Conservation (phyloP, 768 basidiomycete genomes). For the Pleurotus tuber-regium region DNA sequence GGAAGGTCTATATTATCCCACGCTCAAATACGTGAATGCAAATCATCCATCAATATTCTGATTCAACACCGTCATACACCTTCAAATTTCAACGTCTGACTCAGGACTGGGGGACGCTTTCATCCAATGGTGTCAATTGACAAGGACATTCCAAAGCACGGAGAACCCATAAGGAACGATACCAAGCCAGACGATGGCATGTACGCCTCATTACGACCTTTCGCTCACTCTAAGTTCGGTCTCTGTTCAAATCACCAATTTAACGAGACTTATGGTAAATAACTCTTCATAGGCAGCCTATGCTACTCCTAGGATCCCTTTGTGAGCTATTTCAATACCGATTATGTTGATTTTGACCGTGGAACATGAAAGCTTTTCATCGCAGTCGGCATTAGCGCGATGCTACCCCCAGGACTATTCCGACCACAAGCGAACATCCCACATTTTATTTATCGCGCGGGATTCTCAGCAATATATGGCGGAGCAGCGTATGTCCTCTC, state of each 20-base stretch:
- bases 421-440: slow-evolving; percentile 9
- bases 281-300: neutral
- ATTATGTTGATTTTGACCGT: neutral
- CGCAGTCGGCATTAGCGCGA: slow-evolving; percentile 1
- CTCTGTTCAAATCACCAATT: neutral
- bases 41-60: too few species aligned
- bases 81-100: too few species aligned
- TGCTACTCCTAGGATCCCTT: neutral
- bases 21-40: too few species aligned
- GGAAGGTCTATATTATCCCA: too few species aligned
- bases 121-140: too few species aligned
- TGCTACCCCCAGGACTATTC: slow-evolving; percentile 5
- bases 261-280: too few species aligned
- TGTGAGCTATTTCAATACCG: neutral
- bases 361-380: neutral
- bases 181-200: neutral
- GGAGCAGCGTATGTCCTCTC: slow-evolving; percentile 12
- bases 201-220: neutral
- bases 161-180: neutral
- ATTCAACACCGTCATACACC: too few species aligned
- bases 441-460: slow-evolving; percentile 12
- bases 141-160: too few species aligned
- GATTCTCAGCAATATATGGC: slow-evolving; percentile 11
- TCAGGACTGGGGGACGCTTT: too few species aligned
- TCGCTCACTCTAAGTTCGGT: slow-evolving; percentile 5